Percentiles rank a stretch among this genome's conserved stretches.
Conservation (phyloP, 345 rosid species). For the Xanthoceras sorbifolium region DNA sequence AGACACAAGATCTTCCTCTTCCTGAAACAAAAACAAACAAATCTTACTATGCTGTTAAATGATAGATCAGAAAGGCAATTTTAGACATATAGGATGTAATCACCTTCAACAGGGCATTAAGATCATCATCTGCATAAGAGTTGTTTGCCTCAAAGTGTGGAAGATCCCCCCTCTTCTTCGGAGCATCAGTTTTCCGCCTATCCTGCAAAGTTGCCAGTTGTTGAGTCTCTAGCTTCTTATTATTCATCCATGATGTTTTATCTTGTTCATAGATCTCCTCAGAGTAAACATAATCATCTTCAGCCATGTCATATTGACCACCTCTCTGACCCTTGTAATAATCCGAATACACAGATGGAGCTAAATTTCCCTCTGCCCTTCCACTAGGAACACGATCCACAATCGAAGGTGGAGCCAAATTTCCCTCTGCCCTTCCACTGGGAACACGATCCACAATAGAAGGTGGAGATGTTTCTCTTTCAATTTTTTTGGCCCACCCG, state of each 20-base stretch:
- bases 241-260: constrained; percentile 25
- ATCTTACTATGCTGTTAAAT: neutral
- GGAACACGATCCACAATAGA: constrained; percentile 30
- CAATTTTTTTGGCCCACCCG: constrained; percentile 45
- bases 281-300: constrained; percentile 31
- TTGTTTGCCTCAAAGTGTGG: constrained; percentile 20
- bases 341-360: constrained; percentile 29
- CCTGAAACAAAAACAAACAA: constrained; percentile 36
- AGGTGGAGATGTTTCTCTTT: constrained; percentile 43
- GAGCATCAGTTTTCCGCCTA: constrained; percentile 20
- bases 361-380: constrained; percentile 34
- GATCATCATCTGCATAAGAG: constrained; percentile 46
- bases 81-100: neutral
- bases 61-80: neutral
- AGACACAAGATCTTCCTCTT: constrained; percentile 62
- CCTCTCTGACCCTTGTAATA: constrained; percentile 27
- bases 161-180: constrained; percentile 25
- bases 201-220: constrained; percentile 31
- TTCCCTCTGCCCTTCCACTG: constrained; percentile 43
- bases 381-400: constrained; percentile 40
- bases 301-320: constrained; percentile 22
- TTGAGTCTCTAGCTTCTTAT: constrained; percentile 27
- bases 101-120: constrained; percentile 53
- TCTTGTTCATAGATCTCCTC: constrained; percentile 34
- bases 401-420: constrained; percentile 27